Base-by-base conservation (phyloP, 2,329 filamentous ascomycete species). In the Neurospora sp. region DNA sequence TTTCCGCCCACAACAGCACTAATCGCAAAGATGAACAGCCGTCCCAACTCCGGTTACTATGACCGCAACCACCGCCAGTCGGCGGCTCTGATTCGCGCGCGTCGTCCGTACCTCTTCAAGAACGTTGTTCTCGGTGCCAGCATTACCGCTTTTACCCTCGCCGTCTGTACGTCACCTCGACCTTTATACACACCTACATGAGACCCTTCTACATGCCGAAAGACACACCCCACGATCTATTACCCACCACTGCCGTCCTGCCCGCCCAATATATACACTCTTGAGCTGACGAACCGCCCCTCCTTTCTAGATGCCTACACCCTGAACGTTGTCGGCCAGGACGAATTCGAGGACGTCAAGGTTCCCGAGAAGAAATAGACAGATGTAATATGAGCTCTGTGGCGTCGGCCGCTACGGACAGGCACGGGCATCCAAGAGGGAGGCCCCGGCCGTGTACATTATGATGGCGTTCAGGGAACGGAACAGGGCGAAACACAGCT, bases 271-370 rank as follows among this genome's bases (percentile, higher is more conserved):
- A 6, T 17, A 67, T 41, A 19, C 19, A 62, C 15, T 6, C 6
- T n/a, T 17, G 52, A 12, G 36, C 69, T 72, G 43, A 74, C 68
- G n/a, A 37, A 23, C 2, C 38, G 23, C 11, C 65, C 66, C 67
- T 15, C 28, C 57, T 57, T 28, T 40, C 66, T 70, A 88, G 87
- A 88, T 76, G 82, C 81, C 74, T 88, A 88, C 77, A 88, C 87
- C 4, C 91, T 99, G 78, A 87, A 85, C 74, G 93, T 92, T 69
- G 92, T 99, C 77, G 93, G 95, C 62, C 96, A 98, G 81, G 96
- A 98, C 80, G 92, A 97, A 74, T 99, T 99, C 82, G 92, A 94
- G 70, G 96, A 99, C 79, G 94, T 98, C 76, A 90, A 93, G 78
- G 90, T 98, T 43, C 96, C 96, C 37, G 91, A 92, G 46, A 79